Evolutionary conservation across 345 rosid genomes (phyloP).

Genomic region (Lenwebbia sp.): DNA sequence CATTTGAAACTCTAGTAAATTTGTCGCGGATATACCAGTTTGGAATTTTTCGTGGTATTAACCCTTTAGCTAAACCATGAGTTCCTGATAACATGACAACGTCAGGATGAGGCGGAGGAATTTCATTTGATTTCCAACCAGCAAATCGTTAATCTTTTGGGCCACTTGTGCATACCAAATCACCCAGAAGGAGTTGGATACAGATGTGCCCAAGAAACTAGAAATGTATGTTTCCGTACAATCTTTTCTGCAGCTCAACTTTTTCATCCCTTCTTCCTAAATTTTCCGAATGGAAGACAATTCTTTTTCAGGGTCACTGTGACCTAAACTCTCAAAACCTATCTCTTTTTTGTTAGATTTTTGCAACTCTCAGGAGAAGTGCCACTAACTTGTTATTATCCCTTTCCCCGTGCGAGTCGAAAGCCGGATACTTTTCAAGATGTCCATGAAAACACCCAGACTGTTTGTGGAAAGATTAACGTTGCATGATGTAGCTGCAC

Average conservation of each 20-base stretch:
- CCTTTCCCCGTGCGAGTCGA: conserved; percentile 42
- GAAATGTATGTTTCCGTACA: conserved; percentile 18
- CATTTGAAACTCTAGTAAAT: no score
- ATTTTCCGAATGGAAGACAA: conserved; percentile 44
- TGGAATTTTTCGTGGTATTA: no score
- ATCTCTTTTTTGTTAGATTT: conserved; percentile 61
- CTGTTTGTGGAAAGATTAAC: not conserved
- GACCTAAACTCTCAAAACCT: conserved; percentile 49
- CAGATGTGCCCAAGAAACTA: not conserved
- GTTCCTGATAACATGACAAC: not conserved
- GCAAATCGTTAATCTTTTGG: not conserved
- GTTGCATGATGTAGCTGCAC: not conserved
- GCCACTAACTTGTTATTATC: conserved; percentile 28
- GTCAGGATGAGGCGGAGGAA: not conserved
- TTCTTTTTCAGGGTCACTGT: conserved; percentile 46
- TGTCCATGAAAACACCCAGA: not conserved
- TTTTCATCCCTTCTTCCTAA: conserved; percentile 60
- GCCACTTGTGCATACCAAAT: not conserved
- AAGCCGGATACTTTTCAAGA: not conserved
- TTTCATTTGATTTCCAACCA: not conserved
- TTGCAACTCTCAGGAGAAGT: conserved; percentile 45
- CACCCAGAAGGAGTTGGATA: not conserved
- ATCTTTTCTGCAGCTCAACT: conserved; percentile 41
- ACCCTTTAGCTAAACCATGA: not conserved
- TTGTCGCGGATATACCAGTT: no score